Evolutionary conservation across 2,329 filamentous ascomycete species (phyloP).

Genomic region (Colletotrichum sp.): DNA sequence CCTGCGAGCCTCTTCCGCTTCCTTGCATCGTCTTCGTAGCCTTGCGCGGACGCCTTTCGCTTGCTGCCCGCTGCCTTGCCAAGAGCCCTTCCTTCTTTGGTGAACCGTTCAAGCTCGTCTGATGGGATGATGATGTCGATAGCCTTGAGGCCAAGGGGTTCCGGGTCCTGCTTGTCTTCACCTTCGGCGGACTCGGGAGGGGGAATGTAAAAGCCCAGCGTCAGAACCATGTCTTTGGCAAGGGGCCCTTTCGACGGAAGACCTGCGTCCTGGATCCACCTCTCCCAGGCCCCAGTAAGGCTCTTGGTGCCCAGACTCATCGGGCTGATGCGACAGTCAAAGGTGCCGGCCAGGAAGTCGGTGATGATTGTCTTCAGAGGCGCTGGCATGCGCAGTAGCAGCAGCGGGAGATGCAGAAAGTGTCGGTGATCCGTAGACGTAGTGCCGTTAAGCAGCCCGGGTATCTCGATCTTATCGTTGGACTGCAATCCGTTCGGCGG

Average conservation of each 20-base stretch:
- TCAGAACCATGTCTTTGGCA: conserved; percentile 54
- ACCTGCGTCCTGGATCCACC: conserved; percentile 49
- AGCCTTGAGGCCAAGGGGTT: conserved; percentile 40
- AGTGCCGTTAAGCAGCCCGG: neutral
- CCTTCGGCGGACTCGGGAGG: conserved; percentile 19
- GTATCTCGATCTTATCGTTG: neutral
- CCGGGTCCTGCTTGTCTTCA: conserved; percentile 14
- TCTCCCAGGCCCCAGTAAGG: conserved; percentile 54
- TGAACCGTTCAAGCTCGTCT: conserved; percentile 51
- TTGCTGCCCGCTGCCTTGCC: neutral
- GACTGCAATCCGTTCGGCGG: neutral
- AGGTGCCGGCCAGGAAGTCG: conserved; percentile 57
- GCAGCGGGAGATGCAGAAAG: conserved; percentile 55
- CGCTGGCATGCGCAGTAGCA: conserved; percentile 61
- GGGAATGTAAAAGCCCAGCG: conserved; percentile 54
- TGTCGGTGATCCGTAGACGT: conserved; percentile 21
- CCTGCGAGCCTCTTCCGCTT: conserved; percentile 53
- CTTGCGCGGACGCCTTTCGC: conserved; percentile 14
- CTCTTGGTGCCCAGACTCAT: conserved; percentile 56
- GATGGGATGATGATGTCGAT: conserved; percentile 59
- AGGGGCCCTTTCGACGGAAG: conserved; percentile 35
- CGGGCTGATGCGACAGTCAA: conserved; percentile 61
- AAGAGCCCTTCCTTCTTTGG: conserved; percentile 41
- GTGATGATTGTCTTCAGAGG: conserved; percentile 52
- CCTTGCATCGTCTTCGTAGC: conserved; percentile 36